phyloP scores from a whole-genome alignment of 2,329 filamentous ascomycete species.

The Pseudocercospora fijiensis region DNA sequence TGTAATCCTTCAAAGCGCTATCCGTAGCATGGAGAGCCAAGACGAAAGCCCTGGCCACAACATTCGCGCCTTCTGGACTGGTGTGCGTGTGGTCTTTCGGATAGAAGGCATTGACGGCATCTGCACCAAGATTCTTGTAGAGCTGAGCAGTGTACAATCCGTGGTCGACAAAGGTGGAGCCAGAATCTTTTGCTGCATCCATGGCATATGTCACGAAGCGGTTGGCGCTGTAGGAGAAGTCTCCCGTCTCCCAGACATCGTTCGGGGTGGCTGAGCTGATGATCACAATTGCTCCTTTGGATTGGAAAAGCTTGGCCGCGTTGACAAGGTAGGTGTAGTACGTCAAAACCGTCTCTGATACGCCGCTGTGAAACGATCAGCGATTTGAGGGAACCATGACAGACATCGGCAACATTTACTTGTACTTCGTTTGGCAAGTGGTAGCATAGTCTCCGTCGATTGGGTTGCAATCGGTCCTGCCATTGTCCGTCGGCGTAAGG shows the following conservation, averaged over 20 bases:
- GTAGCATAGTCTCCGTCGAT: slow-evolving; percentile 57
- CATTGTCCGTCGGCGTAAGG: slow-evolving; percentile 57
- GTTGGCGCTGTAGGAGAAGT: slow-evolving; percentile 49
- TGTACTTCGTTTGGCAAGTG: slow-evolving; percentile 35
- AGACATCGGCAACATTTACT: slow-evolving; percentile 13
- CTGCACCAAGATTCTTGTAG: slow-evolving; percentile 52
- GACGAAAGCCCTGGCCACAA: slow-evolving; percentile 59
- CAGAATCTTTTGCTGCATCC: slow-evolving; percentile 51
- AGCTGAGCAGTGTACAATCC: slow-evolving; percentile 58
- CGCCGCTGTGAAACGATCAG: slow-evolving; percentile 15
- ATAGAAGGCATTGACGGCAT: slow-evolving; percentile 55
- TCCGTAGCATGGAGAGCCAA: slow-evolving; percentile 15
- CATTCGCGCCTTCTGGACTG: slow-evolving; percentile 55
- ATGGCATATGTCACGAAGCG: slow-evolving; percentile 60
- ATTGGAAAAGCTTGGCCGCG: slow-evolving; percentile 54
- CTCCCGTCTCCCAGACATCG: slow-evolving; percentile 61
- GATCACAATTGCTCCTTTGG: slow-evolving; percentile 61
- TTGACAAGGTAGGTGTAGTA: slow-evolving; percentile 61
- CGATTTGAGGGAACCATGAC: background rate
- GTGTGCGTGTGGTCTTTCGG: slow-evolving; percentile 65
- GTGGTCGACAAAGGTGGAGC: slow-evolving; percentile 57
- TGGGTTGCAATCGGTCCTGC: slow-evolving; percentile 56
- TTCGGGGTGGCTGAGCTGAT: slow-evolving; percentile 61
- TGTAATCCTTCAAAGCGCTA: slow-evolving; percentile 17
- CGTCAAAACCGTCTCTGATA: slow-evolving; percentile 57